Base-by-base conservation (phyloP, 192 early-diverging fungal genomes). In the Coemansia sp. region DNA sequence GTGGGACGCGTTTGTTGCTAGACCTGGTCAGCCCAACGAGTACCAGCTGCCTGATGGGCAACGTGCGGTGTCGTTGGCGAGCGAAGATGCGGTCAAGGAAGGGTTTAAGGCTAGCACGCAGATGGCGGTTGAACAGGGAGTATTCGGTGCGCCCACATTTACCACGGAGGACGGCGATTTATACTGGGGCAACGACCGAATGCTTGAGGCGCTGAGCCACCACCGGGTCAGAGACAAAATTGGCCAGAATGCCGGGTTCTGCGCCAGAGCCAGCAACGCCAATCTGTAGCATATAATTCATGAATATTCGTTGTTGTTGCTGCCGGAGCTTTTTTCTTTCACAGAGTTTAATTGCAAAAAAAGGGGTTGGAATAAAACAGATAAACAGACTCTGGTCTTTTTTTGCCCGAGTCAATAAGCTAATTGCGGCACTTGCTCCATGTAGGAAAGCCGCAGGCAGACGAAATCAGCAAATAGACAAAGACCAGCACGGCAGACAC, bases 381-480 rank as follows among this genome's bases (percentile, higher is more conserved):
- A 32, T 18, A 29, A 48, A 50, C 30, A 29, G 29, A 8, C 20
- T n/a, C 11, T 18, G 25, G 48, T 33, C 25, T 51, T 29, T 2
- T 17, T 8, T 16, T 45, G 1, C 17, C 42, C 10, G n/a, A 58
- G 30, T 6, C 7, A 22, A 28, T 18, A 54, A 7, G 4, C 30
- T 67, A 77, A 56, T 50, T 45, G 48, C 71, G 79, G 67, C 86
- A 89, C 51, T 84, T 67, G 59, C 69, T 66, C 75, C 77, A 89
- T 3, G 71, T 76, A 5, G 93, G 93, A 82, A 96, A 94, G 31
- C 94, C 94, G 72, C 94, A 96, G 14, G 82, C 85, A 32, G 85
- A 80, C 25, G 86, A 86, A 56, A 89, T 83, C 60, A 92, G 69
- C 73, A 93, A 84, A 65, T 94, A 96, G 31, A 91, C 69, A 50